Base-by-base conservation (phyloP, 441 rosid genomes). In the Erodium trifolium region DNA sequence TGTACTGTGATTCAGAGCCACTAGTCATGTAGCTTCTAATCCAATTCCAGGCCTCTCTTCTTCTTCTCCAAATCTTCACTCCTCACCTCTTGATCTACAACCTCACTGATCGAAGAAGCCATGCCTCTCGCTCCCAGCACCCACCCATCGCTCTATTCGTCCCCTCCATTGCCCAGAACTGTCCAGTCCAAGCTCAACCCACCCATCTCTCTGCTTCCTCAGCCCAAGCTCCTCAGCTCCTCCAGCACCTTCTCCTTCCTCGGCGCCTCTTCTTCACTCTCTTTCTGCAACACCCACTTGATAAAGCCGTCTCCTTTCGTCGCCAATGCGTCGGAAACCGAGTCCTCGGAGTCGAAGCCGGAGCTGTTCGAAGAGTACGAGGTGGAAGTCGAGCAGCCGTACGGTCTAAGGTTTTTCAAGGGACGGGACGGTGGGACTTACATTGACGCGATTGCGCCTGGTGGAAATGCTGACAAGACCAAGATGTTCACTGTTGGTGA, bases 401-500 rank as follows among this genome's bases (percentile, higher is more conserved):
- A 82, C 66, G 96, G 95, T 17, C 70, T 88, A 65, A 92, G 74
- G 76, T 92, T 88, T 67, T 78, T 75, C 23, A 94, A 91, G 76
- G 99, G 99, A 55, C 81, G 97, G 85, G 96, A 87, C 78, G 90
- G 99, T 59, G 85, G 91, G 12, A 90, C 97, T 79, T 94, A 90
- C 77, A 91, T 94, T 75, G 99, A 94, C 64, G 96, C 91, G 35
- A 86, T 91, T 77, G 82, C 84, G 2, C 84, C 94, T 4, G 99
- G 96, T 72, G 96, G 92, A 45, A 69, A 77, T 1, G 99, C 97
- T 68, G 97, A 94, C 72, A 84, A 81, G 83, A 79, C 96, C 64
- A 88, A 88, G 12, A 11, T 80, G 76, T 94, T 94, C 83, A 53
- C 89, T 4, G 96, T 86, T 43, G 97, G 99, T 2, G 97, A 94